Conservation (phyloP, 257 asterid genomes). For the Solanum medicagineum region DNA sequence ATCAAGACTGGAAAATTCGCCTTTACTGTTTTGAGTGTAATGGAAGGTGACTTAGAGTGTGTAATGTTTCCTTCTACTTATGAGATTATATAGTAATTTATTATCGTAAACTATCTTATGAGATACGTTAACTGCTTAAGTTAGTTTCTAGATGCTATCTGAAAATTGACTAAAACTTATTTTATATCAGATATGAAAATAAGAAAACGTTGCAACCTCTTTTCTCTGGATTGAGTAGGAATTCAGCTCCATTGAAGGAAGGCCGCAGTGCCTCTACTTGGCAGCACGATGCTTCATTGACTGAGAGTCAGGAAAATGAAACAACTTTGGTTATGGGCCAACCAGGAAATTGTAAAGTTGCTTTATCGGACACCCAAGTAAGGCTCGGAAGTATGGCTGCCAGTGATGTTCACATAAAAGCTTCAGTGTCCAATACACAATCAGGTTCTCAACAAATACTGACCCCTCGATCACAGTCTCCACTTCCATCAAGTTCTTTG, state of each 20-base stretch:
- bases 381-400: slow-evolving; percentile 24
- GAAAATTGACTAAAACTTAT: not conserved
- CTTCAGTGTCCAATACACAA: slow-evolving; percentile 11
- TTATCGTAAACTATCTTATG: not conserved
- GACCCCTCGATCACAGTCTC: slow-evolving; percentile 35
- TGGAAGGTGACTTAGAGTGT: not conserved
- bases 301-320: slow-evolving; percentile 28
- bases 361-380: slow-evolving; percentile 27
- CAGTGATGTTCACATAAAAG: slow-evolving; percentile 19
- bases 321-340: slow-evolving; percentile 17
- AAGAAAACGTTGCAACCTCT: not conserved
- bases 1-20: not conserved
- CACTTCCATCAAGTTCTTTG: slow-evolving; percentile 18
- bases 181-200: not conserved
- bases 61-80: not conserved
- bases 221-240: not conserved
- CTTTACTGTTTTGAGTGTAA: not conserved
- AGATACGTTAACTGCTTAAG: not conserved
- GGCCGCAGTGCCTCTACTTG: not conserved
- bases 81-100: not conserved
- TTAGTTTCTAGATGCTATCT: not conserved
- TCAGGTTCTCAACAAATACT: slow-evolving; percentile 2
- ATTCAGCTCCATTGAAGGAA: not conserved
- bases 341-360: slow-evolving; percentile 23
- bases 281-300: slow-evolving; percentile 24